Conservation (phyloP, 2,329 filamentous ascomycete species). For the Fusarium pininemorale region DNA sequence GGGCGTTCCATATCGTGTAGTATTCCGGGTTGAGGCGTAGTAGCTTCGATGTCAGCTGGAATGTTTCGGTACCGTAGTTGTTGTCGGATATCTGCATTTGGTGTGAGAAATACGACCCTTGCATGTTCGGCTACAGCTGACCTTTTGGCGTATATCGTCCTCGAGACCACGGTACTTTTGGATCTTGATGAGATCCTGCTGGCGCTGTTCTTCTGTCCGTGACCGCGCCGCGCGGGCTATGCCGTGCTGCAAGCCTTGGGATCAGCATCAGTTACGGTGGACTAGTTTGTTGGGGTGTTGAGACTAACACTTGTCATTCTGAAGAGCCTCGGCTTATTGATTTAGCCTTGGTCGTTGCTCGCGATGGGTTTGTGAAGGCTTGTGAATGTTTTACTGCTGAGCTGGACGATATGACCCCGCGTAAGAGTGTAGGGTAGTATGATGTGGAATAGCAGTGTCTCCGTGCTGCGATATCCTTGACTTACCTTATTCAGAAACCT, state of each 20-base stretch:
- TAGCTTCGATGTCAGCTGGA: conserved; percentile 76
- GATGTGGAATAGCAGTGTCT: not conserved
- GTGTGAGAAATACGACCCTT: conserved; percentile 24
- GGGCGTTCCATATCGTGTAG: conserved; percentile 91
- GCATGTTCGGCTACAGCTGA: conserved; percentile 45
- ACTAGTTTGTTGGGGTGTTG: not conserved
- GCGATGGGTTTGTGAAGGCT: not conserved
- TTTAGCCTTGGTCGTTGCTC: not conserved
- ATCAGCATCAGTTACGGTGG: conserved; percentile 39
- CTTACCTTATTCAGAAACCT: not conserved
- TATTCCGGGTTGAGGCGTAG: conserved; percentile 84
- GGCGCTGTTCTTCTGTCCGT: conserved; percentile 74
- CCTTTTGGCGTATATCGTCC: conserved; percentile 71
- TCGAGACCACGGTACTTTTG: conserved; percentile 78
- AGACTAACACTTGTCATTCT: conserved; percentile 40
- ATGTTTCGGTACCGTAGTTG: conserved; percentile 64
- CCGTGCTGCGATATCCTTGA: not conserved
- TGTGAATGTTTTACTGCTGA: not conserved
- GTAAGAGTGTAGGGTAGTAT: conserved; percentile 22
- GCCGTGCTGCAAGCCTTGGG: conserved; percentile 73
- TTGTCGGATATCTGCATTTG: conserved; percentile 49
- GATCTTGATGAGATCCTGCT: conserved; percentile 80
- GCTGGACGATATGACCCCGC: conserved; percentile 1
- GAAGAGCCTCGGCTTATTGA: not conserved
- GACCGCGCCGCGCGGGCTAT: conserved; percentile 72